Percentiles rank a stretch among this genome's conserved stretches.
phyloP scores from a whole-genome alignment of 345 rosid genomes.

The Syzygium grande region DNA sequence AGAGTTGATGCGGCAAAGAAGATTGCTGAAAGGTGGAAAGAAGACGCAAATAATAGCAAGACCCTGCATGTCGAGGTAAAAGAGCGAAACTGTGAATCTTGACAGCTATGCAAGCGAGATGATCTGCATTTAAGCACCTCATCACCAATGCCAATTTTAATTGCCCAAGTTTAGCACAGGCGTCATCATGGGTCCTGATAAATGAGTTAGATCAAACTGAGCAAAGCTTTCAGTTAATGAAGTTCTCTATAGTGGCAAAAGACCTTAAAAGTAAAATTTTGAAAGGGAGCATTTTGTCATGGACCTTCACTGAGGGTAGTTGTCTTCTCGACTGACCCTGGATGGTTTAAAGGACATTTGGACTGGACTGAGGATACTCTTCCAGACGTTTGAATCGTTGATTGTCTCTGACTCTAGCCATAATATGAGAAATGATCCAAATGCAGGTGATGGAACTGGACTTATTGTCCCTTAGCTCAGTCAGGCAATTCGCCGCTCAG shows the following conservation, averaged over 20 bases:
- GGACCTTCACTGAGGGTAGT: background rate
- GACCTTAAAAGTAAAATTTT: background rate
- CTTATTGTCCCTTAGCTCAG: background rate
- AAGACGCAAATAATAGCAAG: background rate
- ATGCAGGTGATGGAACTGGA: constrained; percentile 1
- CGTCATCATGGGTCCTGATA: background rate
- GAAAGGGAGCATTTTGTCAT: background rate
- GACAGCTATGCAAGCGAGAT: background rate
- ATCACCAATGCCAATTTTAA: background rate
- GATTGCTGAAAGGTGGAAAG: background rate
- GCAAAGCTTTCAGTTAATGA: background rate
- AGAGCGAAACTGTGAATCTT: background rate
- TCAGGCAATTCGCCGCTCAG: background rate
- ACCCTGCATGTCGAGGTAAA: background rate
- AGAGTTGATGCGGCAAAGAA: background rate
- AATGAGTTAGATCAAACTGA: background rate
- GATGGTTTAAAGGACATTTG: background rate
- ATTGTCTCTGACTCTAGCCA: background rate
- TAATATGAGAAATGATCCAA: background rate
- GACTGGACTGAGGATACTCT: background rate
- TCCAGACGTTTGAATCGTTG: background rate
- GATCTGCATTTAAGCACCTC: background rate
- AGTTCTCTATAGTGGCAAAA: background rate
- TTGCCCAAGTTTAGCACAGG: background rate
- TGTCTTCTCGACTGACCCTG: background rate